Conservation (phyloP, 129 eudicot genomes). For the Artemisia tridentata region DNA sequence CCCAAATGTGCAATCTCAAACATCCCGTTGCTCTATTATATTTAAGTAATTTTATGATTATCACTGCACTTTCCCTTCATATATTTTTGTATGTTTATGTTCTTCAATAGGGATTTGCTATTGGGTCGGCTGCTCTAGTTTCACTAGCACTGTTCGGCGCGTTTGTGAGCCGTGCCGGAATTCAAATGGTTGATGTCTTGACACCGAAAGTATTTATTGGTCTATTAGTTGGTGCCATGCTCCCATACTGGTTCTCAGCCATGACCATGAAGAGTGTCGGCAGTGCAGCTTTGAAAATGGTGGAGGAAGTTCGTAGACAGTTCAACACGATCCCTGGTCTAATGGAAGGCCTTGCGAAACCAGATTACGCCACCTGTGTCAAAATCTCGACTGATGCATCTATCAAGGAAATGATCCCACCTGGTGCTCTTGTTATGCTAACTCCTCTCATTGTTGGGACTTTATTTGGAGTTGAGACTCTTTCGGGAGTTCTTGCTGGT, state of each 20-base stretch:
- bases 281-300: slow-evolving; percentile 86
- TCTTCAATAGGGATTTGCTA: slow-evolving; percentile 66
- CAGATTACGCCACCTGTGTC: slow-evolving; percentile 84
- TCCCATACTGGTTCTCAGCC: slow-evolving; percentile 93
- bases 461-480: slow-evolving; percentile 79
- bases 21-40: too few relatives aligned
- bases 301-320: slow-evolving; percentile 83
- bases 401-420: slow-evolving; percentile 88
- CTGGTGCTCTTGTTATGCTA: slow-evolving; percentile 86
- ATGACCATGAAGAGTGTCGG: slow-evolving; percentile 98
- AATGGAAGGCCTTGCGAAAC: slow-evolving; percentile 70
- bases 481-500: slow-evolving; percentile 84
- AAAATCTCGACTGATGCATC: slow-evolving; percentile 91
- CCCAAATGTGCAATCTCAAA: too few relatives aligned
- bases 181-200: slow-evolving; percentile 66
- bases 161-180: slow-evolving; percentile 75
- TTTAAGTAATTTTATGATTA: too few relatives aligned
- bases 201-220: slow-evolving; percentile 87
- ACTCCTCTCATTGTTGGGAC: slow-evolving; percentile 83
- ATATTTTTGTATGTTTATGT: neutral
- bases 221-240: slow-evolving; percentile 86
- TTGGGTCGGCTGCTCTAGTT: slow-evolving; percentile 84
- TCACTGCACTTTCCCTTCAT: too few relatives aligned
- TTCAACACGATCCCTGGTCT: slow-evolving; percentile 80
- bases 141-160: slow-evolving; percentile 85